Base-by-base conservation (phyloP, 75 land plant genomes). In the Cunninghamia lanceolata region DNA sequence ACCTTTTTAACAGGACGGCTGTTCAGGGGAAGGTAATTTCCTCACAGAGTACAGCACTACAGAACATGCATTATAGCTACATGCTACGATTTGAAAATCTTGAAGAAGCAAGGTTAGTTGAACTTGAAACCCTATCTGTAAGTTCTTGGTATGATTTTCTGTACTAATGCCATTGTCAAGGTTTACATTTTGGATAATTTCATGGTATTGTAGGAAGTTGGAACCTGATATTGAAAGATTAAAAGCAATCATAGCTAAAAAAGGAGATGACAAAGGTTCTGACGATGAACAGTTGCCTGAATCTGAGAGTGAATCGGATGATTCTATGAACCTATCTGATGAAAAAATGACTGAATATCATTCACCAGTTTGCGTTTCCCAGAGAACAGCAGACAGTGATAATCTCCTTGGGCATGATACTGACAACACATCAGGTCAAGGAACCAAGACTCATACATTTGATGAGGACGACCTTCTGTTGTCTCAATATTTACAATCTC, bases 51-150 rank as follows among this genome's bases (percentile, higher is more conserved):
- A 93, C 87, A 46, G 99, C 99, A 50, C 88, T 98, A 7, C 95
- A 98, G 43, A 98, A 98, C 89, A 94, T 98, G 92, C 99, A 95
- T 81, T 96, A 98, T 79, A 95, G 95, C 83, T 93, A 98, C 85
- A 90, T 93, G 94, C 92, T 98, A 56, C 93, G 99, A 83, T 91
- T 96, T 88, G 94, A 94, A 53, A 89, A 94, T 71, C 52, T 87
- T 84, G 95, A 94, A 70, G 93, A 96, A 83, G 99, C 99, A 83
- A 95, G 94, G 99, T 96, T 88, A 38, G 43, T 85, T 42, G 2
- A 40, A 35, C n/a, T n/a, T n/a, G n/a, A n/a, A n/a, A 32, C 14
- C 17, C 19, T 38, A 46, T 85, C 15, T 54, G 32, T n/a, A 82
- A 82, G 2, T 82, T 52, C 39, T 46, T 82, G 47, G 36, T 42